Conservation (phyloP, 345 rosid species). For the Carallia brachiata region DNA sequence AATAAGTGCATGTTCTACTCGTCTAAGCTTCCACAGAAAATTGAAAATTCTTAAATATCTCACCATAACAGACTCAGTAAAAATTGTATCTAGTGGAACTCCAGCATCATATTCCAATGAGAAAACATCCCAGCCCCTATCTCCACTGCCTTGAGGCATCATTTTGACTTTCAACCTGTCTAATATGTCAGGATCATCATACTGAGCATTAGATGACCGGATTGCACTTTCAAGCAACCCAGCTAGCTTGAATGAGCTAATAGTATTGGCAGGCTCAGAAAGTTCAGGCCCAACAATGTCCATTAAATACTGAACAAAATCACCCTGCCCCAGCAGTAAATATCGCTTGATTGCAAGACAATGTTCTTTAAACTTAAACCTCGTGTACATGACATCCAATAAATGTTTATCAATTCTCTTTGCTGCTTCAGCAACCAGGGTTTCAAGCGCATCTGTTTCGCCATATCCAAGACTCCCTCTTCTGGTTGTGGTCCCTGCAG, state of each 20-base stretch:
- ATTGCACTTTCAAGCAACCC: constrained; percentile 92
- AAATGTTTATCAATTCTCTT: constrained; percentile 94
- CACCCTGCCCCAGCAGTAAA: constrained; percentile 95
- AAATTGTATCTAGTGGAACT: constrained; percentile 87
- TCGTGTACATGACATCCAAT: constrained; percentile 72
- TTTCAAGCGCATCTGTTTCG: constrained; percentile 93
- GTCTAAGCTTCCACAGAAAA: constrained; percentile 94
- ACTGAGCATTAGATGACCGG: constrained; percentile 96
- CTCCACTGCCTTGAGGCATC: constrained; percentile 93
- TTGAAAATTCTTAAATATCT: constrained; percentile 85
- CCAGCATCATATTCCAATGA: constrained; percentile 94
- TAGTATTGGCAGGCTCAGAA: constrained; percentile 95
- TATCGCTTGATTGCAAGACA: constrained; percentile 96
- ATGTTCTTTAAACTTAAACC: constrained; percentile 86
- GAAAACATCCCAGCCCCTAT: constrained; percentile 98
- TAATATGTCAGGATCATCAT: constrained; percentile 86
- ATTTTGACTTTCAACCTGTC: constrained; percentile 89
- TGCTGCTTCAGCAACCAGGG: constrained; percentile 82
- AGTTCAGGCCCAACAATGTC: constrained; percentile 91
- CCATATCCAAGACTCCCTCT: constrained; percentile 96
- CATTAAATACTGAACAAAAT: constrained; percentile 94
- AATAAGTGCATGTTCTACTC: constrained; percentile 94
- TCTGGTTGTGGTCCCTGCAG: constrained; percentile 88
- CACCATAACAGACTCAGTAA: constrained; percentile 82
- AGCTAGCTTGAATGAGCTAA: constrained; percentile 91